phyloP scores from a whole-genome alignment of 169 alveolate genomes.

The Plasmodium fragile region DNA sequence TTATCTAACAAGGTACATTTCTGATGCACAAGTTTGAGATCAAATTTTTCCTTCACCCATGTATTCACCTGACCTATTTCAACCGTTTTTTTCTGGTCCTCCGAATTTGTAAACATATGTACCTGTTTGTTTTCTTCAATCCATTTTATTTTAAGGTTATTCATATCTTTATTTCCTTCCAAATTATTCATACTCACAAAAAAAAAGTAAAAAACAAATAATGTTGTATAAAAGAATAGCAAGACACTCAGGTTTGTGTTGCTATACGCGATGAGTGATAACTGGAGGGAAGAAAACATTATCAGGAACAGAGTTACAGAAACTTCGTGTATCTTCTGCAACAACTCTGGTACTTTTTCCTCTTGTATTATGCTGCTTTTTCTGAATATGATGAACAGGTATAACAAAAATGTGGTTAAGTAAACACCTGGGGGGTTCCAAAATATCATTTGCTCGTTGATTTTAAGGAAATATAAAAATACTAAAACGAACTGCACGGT shows the following conservation, averaged over 20 bases:
- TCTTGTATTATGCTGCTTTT: slow-evolving; percentile 20
- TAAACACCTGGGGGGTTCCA: slow-evolving; percentile 26
- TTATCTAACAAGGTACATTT: slow-evolving; percentile 7
- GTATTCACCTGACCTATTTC: neutral
- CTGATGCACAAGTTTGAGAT: slow-evolving; percentile 8
- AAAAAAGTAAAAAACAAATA: slow-evolving; percentile 22
- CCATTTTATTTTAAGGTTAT: slow-evolving; percentile 31
- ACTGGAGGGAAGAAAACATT: slow-evolving; percentile 18
- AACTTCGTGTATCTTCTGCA: slow-evolving; percentile 32
- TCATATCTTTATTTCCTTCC: neutral
- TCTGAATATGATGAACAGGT: slow-evolving; percentile 24
- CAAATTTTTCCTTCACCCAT: slow-evolving; percentile 40
- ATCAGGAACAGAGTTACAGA: slow-evolving; percentile 21
- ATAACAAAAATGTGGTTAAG: slow-evolving; percentile 8
- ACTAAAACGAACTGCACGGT: slow-evolving; percentile 37
- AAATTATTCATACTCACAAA: slow-evolving; percentile 4
- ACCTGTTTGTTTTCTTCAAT: slow-evolving; percentile 22
- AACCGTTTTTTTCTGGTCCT: neutral
- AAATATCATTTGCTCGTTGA: slow-evolving; percentile 6
- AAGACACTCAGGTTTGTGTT: slow-evolving; percentile 59
- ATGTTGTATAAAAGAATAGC: slow-evolving; percentile 22
- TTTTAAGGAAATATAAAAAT: slow-evolving; percentile 17
- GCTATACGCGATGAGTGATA: slow-evolving; percentile 51
- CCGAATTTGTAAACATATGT: neutral
- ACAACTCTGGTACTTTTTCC: neutral